Evolutionary conservation across 1,139 yeast species (phyloP).

Genomic region (Suhomyces bokatorum): DNA sequence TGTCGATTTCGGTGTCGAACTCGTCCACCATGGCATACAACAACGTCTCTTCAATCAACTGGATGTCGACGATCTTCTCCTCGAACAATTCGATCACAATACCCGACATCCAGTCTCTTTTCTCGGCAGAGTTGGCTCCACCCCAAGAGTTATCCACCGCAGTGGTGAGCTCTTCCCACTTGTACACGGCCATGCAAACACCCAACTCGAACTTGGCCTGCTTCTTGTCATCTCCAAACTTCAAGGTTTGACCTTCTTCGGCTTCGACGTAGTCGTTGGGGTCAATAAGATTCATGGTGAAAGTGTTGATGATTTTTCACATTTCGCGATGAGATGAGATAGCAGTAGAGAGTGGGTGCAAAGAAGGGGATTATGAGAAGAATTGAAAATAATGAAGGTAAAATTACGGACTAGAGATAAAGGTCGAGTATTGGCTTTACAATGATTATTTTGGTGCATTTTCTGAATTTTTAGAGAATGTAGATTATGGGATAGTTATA

Average conservation of each 20-base stretch:
- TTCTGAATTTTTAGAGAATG: too few relatives aligned
- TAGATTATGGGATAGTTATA: too few relatives aligned
- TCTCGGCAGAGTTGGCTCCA: constrained; percentile 85
- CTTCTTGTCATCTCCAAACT: constrained; percentile 60
- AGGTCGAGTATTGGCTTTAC: too few relatives aligned
- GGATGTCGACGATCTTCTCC: constrained; percentile 66
- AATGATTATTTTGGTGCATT: too few relatives aligned
- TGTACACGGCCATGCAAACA: constrained; percentile 81
- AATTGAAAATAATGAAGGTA: background rate
- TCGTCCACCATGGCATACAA: constrained; percentile 93
- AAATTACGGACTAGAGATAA: background rate
- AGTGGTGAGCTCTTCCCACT: constrained; percentile 84
- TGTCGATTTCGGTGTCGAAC: constrained; percentile 84
- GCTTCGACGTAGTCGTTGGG: constrained; percentile 50
- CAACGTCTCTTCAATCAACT: constrained; percentile 80
- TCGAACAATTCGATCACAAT: constrained; percentile 54
- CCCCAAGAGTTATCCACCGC: constrained; percentile 99
- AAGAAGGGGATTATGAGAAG: background rate
- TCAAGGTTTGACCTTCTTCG: constrained; percentile 40
- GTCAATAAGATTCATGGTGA: constrained; percentile 36
- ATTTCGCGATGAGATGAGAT: constrained; percentile 7
- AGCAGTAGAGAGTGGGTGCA: background rate
- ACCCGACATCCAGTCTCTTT: constrained; percentile 47
- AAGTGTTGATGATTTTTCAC: constrained; percentile 6
- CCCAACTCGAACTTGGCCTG: constrained; percentile 93